Conservation (phyloP, 208 protist genomes). For the Herpetomonas samuelpessoai region DNA sequence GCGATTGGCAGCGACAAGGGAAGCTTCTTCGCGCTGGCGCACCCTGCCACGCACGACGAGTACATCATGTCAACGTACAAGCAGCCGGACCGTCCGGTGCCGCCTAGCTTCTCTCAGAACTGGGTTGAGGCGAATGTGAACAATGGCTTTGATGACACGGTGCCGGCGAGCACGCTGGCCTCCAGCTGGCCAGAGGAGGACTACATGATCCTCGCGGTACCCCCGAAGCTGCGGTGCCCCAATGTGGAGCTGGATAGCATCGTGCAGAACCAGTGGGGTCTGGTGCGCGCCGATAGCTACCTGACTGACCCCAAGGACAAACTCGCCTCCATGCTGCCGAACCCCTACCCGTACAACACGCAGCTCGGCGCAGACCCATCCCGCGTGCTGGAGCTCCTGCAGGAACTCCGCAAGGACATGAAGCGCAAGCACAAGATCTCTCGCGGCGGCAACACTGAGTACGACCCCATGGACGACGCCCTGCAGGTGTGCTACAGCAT, state of each 20-base stretch:
- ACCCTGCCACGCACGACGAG: slow-evolving; percentile 63
- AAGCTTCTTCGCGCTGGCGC: slow-evolving; percentile 69
- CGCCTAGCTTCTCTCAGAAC: slow-evolving; percentile 54
- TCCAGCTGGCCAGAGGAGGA: slow-evolving; percentile 84
- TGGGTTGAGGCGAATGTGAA: slow-evolving; percentile 70
- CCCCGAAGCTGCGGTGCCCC: slow-evolving; percentile 71
- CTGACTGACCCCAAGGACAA: slow-evolving; percentile 86
- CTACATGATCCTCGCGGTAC: slow-evolving; percentile 89
- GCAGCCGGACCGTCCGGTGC: slow-evolving; percentile 59
- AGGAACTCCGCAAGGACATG: slow-evolving; percentile 78
- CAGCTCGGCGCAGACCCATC: slow-evolving; percentile 75
- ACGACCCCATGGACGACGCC: slow-evolving; percentile 77
- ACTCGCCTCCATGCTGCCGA: slow-evolving; percentile 65
- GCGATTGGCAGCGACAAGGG: slow-evolving; percentile 89
- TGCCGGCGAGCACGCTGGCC: slow-evolving; percentile 31
- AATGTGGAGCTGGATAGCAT: slow-evolving; percentile 50
- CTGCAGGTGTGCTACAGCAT: slow-evolving; percentile 80
- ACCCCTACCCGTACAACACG: slow-evolving; percentile 87
- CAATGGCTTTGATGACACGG: slow-evolving; percentile 63
- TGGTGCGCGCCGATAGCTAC: slow-evolving; percentile 76
- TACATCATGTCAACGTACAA: slow-evolving; percentile 79
- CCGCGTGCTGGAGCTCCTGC: slow-evolving; percentile 62
- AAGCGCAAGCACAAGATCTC: slow-evolving; percentile 64
- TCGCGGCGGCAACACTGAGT: slow-evolving; percentile 46
- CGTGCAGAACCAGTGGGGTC: slow-evolving; percentile 67